Evolutionary conservation across 2,329 filamentous ascomycete genomes (phyloP).

Genomic region (Ophiostoma sp.): DNA sequence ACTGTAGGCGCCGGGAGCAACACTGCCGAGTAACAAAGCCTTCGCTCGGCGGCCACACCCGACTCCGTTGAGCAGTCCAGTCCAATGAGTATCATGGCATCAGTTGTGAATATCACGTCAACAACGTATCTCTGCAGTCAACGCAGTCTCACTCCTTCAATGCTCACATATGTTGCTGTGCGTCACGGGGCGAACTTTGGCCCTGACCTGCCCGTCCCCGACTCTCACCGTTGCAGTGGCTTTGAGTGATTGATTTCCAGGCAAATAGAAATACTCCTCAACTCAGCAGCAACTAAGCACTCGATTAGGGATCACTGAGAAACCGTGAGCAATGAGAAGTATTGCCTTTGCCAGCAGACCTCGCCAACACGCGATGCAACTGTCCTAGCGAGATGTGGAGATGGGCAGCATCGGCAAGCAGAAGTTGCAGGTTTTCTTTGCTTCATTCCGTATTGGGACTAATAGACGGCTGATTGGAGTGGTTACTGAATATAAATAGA

Average conservation of each 20-base stretch:
- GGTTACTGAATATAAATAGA: background rate
- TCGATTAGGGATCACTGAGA: background rate
- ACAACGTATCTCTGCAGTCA: background rate
- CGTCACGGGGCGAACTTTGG: slow-evolving; percentile 9
- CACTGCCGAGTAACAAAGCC: background rate
- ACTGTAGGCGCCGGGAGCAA: slow-evolving; percentile 5
- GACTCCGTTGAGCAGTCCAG: background rate
- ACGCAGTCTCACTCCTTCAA: background rate
- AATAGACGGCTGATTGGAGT: background rate
- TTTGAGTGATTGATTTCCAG: background rate
- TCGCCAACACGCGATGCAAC: background rate
- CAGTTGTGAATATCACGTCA: background rate
- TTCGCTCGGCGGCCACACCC: slow-evolving; percentile 1
- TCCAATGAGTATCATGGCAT: background rate
- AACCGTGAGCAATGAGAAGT: background rate
- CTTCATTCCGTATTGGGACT: background rate
- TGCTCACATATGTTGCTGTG: background rate
- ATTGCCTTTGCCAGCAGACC: background rate
- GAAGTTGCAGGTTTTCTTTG: background rate
- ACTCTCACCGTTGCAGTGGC: background rate
- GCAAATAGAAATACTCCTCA: background rate
- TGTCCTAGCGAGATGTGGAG: background rate
- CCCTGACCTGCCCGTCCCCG: slow-evolving; percentile 2
- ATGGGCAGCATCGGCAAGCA: slow-evolving; percentile 2
- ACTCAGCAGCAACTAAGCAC: no score